Conservation (phyloP, 2,329 filamentous ascomycete genomes). For the Amesomyces nigricolor region DNA sequence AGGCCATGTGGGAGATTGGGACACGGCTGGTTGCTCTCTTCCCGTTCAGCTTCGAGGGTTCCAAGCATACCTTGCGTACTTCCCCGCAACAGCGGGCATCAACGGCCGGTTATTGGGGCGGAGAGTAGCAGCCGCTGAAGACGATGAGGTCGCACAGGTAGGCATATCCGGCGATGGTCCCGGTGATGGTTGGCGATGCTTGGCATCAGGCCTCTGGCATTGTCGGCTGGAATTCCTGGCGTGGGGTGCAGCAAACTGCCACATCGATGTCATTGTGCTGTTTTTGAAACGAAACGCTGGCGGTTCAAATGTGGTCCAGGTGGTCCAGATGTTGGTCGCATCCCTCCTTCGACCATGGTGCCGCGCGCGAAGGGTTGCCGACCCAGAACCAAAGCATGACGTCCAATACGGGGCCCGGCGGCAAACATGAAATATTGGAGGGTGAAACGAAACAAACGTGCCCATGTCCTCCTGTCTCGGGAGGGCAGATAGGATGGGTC, state of each 20-base stretch:
- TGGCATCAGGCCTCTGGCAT: too few species aligned
- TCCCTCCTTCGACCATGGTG: neutral
- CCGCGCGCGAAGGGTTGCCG: conserved; percentile 2
- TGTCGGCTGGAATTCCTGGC: too few species aligned
- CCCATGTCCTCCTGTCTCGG: neutral
- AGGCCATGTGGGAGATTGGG: conserved; percentile 2
- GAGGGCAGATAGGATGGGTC: neutral
- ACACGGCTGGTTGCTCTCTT: neutral
- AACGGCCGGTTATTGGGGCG: neutral
- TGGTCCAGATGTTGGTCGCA: neutral
- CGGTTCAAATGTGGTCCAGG: neutral
- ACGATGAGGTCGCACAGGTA: neutral
- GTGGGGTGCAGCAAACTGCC: too few species aligned
- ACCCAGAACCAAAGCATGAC: neutral
- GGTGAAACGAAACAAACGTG: conserved; percentile 10
- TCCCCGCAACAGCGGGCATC: neutral
- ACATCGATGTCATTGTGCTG: neutral
- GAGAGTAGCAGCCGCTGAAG: neutral
- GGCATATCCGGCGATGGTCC: neutral
- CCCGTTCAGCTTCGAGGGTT: neutral
- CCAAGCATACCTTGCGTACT: neutral
- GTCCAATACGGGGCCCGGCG: neutral
- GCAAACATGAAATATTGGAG: conserved; percentile 1
- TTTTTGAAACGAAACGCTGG: neutral
- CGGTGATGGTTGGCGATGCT: too few species aligned